Conservation (phyloP, 345 rosid species). For the Populus ilicifolia region DNA sequence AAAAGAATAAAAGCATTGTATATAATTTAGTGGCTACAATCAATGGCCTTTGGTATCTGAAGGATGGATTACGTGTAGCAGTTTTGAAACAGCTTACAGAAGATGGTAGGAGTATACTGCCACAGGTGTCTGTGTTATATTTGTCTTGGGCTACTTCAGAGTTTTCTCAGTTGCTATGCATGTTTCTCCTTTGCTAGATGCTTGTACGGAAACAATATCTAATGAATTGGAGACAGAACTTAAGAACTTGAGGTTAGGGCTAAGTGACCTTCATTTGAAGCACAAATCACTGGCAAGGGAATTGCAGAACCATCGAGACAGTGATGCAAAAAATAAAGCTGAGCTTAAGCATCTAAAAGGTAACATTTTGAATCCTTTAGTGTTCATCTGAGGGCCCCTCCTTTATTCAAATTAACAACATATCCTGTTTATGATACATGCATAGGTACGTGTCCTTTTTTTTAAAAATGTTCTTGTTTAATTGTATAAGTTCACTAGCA, state of each 20-base stretch:
- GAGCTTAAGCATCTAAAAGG: conserved; percentile 67
- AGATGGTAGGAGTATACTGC: conserved; percentile 41
- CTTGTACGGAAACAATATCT: conserved; percentile 40
- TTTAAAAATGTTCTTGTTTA: not conserved
- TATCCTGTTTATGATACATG: not conserved
- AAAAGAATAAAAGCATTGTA: conserved; percentile 43
- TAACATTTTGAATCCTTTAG: conserved; percentile 19
- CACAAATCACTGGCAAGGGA: conserved; percentile 58
- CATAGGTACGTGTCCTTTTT: not conserved
- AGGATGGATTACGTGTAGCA: conserved; percentile 56
- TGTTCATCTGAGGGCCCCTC: not conserved
- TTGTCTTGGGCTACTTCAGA: not conserved
- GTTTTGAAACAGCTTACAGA: conserved; percentile 44
- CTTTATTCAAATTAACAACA: not conserved
- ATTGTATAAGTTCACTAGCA: not conserved
- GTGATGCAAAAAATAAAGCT: conserved; percentile 63
- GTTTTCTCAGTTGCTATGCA: conserved; percentile 20
- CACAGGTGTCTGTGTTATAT: not conserved
- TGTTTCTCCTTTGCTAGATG: conserved; percentile 46
- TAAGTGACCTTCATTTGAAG: conserved; percentile 67
- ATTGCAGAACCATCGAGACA: conserved; percentile 55
- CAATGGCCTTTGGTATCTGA: conserved; percentile 53
- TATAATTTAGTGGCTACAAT: conserved; percentile 49
- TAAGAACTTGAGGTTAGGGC: conserved; percentile 54
- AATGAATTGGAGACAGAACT: conserved; percentile 51